A percentile compares a stretch with the other conserved stretches of the same genome.
Evolutionary conservation across 768 basidiomycete genomes (phyloP).

Genomic region (Candolleomyces eurysporus): DNA sequence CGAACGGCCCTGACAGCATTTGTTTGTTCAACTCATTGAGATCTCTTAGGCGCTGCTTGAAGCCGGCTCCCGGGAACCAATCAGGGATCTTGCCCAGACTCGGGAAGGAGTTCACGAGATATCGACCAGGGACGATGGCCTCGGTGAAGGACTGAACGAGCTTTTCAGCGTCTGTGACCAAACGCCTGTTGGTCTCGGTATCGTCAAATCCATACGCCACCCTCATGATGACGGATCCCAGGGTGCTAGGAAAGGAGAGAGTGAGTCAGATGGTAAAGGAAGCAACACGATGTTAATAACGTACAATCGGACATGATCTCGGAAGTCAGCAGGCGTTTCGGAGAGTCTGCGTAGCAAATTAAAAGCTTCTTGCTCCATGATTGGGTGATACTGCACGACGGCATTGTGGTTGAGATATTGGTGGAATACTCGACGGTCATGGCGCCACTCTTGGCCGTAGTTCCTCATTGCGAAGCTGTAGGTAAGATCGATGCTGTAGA

Average conservation of each 20-base stretch:
- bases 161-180: not conserved
- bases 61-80: slow-evolving; percentile 11
- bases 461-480: slow-evolving; percentile 25
- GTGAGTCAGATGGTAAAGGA: not conserved
- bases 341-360: slow-evolving; percentile 19
- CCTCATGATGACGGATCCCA: slow-evolving; percentile 9
- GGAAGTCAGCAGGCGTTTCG: slow-evolving; percentile 10
- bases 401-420: slow-evolving; percentile 23
- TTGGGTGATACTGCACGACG: slow-evolving; percentile 19
- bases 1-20: not conserved
- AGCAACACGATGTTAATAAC: not conserved
- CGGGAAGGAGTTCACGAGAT: slow-evolving; percentile 3
- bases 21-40: not conserved
- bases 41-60: not conserved
- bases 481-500: slow-evolving; percentile 7
- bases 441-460: slow-evolving; percentile 26
- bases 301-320: not conserved
- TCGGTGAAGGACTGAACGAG: not conserved
- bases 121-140: slow-evolving; percentile 1
- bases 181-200: not conserved
- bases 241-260: not conserved
- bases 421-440: slow-evolving; percentile 22
- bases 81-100: slow-evolving; percentile 1
- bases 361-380: slow-evolving; percentile 22
- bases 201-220: slow-evolving; percentile 5